Evolutionary conservation across 208 protist genomes (phyloP), one percentile per base, ranked within the genome.

Genomic region (Leishmania tropica): DNA sequence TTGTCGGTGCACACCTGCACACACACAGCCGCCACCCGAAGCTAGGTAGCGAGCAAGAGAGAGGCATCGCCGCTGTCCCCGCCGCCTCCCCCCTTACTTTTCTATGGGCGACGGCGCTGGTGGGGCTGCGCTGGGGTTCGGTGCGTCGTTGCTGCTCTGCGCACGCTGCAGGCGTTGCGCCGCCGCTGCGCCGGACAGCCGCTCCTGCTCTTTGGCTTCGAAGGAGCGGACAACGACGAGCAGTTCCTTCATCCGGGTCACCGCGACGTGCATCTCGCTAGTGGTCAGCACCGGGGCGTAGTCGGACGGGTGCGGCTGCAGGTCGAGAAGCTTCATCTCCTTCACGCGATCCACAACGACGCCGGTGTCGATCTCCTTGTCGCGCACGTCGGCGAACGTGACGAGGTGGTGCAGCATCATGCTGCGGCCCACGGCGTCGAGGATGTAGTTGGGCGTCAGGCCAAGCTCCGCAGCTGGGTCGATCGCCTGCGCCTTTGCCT

Each of bases 401-500:
- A 95, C 79, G 56, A 97, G 84, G 80, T 97, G 94, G 78, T 97
- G 94, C 73, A 97, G 88, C 86, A 97, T 68, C 88, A 97, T 95
- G 65, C 91, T 93, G 47, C 94, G 90, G n/a, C 92, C 94, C 47
- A 97, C 87, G 35, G 94, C 94, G 78, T 97, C 94, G 64, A 95
- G 83, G 40, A 96, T 87, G 87, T 96, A 84, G 65, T 88, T 91
- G 24, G 93, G 93, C 19, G 89, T 95, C 28, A 94, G 85, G 1
- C 89, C 92, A 37, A 93, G 81, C 80, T 89, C 87, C 40, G 86
- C 83, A 6, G 76, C 86, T 3, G 83, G 86, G 72, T 95, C 87
- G 8, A 60, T 67, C 2, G 81, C 81, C 58, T 85, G 68, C 74
- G 78, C 40, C 72, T 81, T 85, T 48, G 42, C 31, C 76, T 83